Base-by-base conservation (phyloP, 176 grass and related monocot species). In the Bolboschoenus planiculmis region DNA sequence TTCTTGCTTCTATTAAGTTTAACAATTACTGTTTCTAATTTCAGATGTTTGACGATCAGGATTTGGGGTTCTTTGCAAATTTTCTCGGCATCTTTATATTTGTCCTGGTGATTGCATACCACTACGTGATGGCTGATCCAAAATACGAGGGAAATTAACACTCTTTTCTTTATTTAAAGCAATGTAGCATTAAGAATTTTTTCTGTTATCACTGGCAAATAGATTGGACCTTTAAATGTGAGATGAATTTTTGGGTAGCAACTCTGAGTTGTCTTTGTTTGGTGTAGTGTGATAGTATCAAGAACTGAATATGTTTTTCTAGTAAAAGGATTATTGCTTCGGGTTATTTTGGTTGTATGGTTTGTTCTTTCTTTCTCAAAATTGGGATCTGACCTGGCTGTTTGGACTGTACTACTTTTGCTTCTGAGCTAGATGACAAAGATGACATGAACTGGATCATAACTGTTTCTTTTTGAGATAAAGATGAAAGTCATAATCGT, bases 31-130 rank as follows among this genome's bases (percentile, higher is more conserved):
- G 5, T 61, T 56, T 20, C 79, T 85, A 44, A 14, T 66, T 87
- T 60, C 87, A 95, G 92, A 99, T 95, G 96, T 92, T 99, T 87
- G 91, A 91, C 42, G 92, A 99, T 80, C 92, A 95, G 79, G 89
- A 93, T 87, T 60, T 95, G 89, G 96, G 92, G 21, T 93, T 95
- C 89, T 91, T 99, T 82, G 80, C 92, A 85, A 99, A 99, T 82
- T 93, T 93, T 21, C 86, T 99, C 46, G 92, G 96, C 73, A 88
- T 99, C 56, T 99, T 95, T 84, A 95, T 95, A 63, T 95, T 99
- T 46, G 74, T 90, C 18, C 70, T 95, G 87, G 87, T 93, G 56
- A 95, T 93, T 48, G 87, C 86, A 0, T 98, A 93, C 84, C 91
- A 95, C 82, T 95, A 91, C 39, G 91, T 95, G 87, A 91, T 93